Percentiles rank a stretch among this genome's conserved stretches.
Conservation (phyloP, 495 filamentous ascomycete genomes). For the Penicillium manginii region DNA sequence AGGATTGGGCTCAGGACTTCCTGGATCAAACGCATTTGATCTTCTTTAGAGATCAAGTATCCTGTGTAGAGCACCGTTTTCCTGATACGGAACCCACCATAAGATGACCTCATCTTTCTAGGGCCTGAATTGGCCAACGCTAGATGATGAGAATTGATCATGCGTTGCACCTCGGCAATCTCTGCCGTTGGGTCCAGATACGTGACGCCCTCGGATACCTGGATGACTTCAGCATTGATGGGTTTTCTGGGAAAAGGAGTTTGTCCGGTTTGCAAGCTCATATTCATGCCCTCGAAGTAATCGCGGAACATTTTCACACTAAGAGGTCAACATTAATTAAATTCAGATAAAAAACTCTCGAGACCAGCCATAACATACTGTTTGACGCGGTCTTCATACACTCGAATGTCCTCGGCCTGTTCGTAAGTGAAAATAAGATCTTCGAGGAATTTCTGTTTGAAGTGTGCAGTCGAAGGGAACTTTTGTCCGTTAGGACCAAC, state of each 20-base stretch:
- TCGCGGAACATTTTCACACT: constrained; percentile 79
- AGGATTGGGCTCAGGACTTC: constrained; percentile 63
- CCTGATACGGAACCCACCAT: constrained; percentile 67
- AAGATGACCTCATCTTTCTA: constrained; percentile 35
- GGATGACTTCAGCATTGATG: constrained; percentile 79
- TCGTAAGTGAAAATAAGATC: constrained; percentile 83
- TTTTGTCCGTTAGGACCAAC: constrained; percentile 76
- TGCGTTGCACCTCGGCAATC: constrained; percentile 80
- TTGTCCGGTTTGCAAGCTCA: constrained; percentile 38
- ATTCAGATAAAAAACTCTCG: constrained; percentile 2
- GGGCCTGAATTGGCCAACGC: constrained; percentile 41
- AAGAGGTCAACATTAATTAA: constrained; percentile 18
- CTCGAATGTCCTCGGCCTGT: constrained; percentile 75
- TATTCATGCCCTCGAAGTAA: constrained; percentile 77
- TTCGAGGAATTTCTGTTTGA: constrained; percentile 83
- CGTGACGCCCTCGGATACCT: constrained; percentile 75
- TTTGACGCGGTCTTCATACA: constrained; percentile 68
- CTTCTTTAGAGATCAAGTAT: constrained; percentile 75
- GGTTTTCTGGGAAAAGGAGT: constrained; percentile 53
- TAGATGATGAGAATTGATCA: constrained; percentile 88
- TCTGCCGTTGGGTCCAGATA: constrained; percentile 84
- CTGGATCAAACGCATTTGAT: constrained; percentile 69
- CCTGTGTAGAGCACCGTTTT: constrained; percentile 93
- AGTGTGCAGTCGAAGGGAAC: constrained; percentile 78
- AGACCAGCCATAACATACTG: constrained; percentile 52